Percentiles rank a stretch among this genome's conserved stretches.
Conservation (phyloP, 768 basidiomycete genomes). For the Fistulinella prunicolor region DNA sequence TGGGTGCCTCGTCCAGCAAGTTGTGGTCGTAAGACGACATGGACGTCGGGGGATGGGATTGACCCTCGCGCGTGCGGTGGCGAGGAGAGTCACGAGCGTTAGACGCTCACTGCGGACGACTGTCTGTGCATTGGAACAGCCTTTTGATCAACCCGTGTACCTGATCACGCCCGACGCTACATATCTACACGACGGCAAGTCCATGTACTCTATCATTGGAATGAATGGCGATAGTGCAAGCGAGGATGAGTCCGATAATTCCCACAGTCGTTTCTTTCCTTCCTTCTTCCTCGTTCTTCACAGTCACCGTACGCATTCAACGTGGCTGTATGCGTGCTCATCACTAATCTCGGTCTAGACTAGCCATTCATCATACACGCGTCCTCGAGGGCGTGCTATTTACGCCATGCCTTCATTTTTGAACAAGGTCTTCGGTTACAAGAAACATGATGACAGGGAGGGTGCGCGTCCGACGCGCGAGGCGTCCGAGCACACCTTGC, state of each 20-base stretch:
- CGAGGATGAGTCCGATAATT: constrained; percentile 1
- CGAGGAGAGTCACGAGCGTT: constrained; percentile 3
- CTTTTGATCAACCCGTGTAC: no score
- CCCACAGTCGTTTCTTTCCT: constrained; percentile 13
- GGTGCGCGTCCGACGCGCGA: constrained; percentile 29
- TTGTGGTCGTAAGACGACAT: constrained; percentile 41
- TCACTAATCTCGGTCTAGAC: constrained; percentile 9
- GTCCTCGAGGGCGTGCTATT: constrained; percentile 12
- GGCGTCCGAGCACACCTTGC: constrained; percentile 43
- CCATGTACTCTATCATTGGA: no score
- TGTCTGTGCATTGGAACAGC: no score
- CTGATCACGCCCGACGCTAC: constrained; percentile 8
- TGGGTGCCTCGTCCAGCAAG: constrained; percentile 39
- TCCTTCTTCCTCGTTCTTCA: not conserved
- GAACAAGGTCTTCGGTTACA: constrained; percentile 75
- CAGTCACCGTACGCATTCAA: not conserved
- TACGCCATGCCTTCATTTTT: constrained; percentile 60
- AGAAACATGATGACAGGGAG: constrained; percentile 57
- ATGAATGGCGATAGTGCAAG: no score
- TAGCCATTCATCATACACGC: constrained; percentile 14
- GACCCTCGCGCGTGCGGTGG: no score
- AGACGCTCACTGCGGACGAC: constrained; percentile 16
- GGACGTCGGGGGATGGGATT: no score
- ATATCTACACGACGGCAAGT: no score
- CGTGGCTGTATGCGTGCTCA: not conserved